Evolutionary conservation across 1,284 basidiomycete species (phyloP).

Genomic region (Leccinum variabile): DNA sequence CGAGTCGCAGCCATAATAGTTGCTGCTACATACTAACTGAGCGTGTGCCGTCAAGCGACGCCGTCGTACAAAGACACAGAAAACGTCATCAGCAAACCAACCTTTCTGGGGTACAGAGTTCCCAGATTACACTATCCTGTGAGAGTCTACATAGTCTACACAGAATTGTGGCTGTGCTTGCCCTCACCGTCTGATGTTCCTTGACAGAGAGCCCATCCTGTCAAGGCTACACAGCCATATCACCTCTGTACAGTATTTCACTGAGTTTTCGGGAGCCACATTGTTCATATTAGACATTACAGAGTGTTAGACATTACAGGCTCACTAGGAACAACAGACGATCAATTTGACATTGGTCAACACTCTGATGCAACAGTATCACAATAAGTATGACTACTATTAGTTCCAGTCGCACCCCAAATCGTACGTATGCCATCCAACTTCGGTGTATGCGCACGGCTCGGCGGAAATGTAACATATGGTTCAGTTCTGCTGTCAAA

Average conservation of each 20-base stretch:
- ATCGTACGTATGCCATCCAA: neutral
- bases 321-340: neutral
- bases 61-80: neutral
- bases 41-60: neutral
- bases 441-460: too few species aligned
- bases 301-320: too few species aligned
- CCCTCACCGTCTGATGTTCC: neutral
- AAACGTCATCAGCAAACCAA: conserved; percentile 3
- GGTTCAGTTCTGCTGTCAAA: too few species aligned
- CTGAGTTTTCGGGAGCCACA: neutral
- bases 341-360: neutral
- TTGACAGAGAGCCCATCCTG: neutral
- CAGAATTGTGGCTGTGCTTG: neutral
- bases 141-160: neutral
- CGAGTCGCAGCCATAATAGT: conserved; percentile 23
- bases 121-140: neutral
- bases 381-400: neutral
- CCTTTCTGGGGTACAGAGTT: neutral
- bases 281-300: too few species aligned
- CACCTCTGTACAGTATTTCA: neutral
- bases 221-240: neutral
- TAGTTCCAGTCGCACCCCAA: neutral
- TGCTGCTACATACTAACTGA: conserved; percentile 23
- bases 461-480: neutral
- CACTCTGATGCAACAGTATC: neutral